phyloP scores from a whole-genome alignment of 2,329 filamentous ascomycete genomes.

The Fusarium gaditjirri region DNA sequence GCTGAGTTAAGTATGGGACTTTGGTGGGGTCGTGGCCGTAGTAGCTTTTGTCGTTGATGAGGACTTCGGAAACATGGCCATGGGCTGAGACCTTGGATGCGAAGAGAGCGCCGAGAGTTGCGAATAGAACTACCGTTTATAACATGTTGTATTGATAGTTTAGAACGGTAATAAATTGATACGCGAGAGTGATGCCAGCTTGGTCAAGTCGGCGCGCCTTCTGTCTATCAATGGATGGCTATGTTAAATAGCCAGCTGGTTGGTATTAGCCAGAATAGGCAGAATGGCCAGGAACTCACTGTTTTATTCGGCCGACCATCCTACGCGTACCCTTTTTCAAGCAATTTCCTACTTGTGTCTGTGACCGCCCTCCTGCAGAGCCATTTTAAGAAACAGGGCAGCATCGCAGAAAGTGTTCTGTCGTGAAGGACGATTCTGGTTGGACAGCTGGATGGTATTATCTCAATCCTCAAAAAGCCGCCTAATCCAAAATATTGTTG shows the following conservation, averaged over 20 bases:
- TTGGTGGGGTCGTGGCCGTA: neutral
- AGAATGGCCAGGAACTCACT: rapidly evolving
- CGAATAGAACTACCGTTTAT: rapidly evolving
- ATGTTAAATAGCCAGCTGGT: neutral
- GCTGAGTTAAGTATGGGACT: neutral
- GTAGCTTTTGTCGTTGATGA: neutral
- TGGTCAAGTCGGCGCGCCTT: neutral
- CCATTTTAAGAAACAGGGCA: rapidly evolving
- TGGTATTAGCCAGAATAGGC: neutral
- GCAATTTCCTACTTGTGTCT: rapidly evolving
- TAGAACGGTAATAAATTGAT: no score
- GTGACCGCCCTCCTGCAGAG: rapidly evolving
- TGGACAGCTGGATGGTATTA: no score
- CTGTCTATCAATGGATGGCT: neutral
- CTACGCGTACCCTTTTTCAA: neutral
- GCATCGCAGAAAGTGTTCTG: rapidly evolving
- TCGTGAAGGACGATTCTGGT: no score
- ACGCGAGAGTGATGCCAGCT: neutral
- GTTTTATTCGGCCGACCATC: neutral
- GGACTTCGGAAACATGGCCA: neutral
- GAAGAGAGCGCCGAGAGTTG: neutral
- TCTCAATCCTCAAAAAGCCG: no score
- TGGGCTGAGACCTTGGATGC: neutral
- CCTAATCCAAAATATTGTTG: no score
- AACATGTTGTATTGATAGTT: neutral